Evolutionary conservation across 148 eudicot species (phyloP).

Genomic region (Amaranthus hypochondriacus): DNA sequence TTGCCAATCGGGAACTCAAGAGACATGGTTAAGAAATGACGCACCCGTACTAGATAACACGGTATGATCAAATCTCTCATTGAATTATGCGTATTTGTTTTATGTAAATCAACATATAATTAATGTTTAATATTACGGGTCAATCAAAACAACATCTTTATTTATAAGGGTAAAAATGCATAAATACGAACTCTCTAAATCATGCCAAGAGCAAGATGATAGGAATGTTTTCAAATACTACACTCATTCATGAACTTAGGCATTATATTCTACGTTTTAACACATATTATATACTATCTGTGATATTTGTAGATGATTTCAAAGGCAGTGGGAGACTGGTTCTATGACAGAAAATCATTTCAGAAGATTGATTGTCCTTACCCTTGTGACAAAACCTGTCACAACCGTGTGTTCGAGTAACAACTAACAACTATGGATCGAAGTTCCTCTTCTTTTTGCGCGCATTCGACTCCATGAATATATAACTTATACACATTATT

Average conservation of each 20-base stretch:
- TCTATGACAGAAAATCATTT: conserved; percentile 54
- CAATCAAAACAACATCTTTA: too few relatives aligned
- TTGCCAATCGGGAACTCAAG: conserved; percentile 86
- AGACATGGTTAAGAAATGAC: conserved; percentile 66
- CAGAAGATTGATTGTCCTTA: conserved; percentile 90
- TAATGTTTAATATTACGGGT: too few relatives aligned
- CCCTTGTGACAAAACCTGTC: conserved; percentile 88
- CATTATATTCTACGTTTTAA: too few relatives aligned
- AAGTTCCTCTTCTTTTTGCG: background rate
- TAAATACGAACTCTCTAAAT: too few relatives aligned
- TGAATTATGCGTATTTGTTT: too few relatives aligned
- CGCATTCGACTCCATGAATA: background rate
- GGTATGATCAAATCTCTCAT: conserved; percentile 25
- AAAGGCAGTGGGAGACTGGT: conserved; percentile 94
- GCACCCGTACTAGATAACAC: conserved; percentile 57
- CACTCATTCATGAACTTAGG: too few relatives aligned
- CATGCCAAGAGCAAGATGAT: too few relatives aligned
- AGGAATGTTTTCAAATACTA: too few relatives aligned
- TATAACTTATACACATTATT: background rate
- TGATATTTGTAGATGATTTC: conserved; percentile 52
- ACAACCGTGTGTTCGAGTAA: conserved; percentile 54
- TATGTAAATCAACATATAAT: too few relatives aligned
- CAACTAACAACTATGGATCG: background rate
- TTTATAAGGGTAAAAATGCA: too few relatives aligned
- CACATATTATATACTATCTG: too few relatives aligned